phyloP scores from a whole-genome alignment of 805 yeast species.

The Diddensiella santjacobensis region DNA sequence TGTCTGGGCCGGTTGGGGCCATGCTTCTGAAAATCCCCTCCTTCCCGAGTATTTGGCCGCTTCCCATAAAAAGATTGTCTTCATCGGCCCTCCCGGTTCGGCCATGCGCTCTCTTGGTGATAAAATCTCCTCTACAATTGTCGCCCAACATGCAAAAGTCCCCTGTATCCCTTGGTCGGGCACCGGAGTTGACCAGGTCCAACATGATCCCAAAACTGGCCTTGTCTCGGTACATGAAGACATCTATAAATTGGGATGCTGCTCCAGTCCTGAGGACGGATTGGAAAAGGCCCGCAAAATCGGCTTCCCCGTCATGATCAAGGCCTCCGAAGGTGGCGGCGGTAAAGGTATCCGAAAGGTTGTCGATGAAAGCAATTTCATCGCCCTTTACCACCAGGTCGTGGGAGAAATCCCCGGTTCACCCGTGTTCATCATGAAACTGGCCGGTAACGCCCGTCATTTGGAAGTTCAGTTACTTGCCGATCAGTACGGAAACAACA shows the following conservation, averaged over 20 bases:
- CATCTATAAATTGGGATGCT: conserved; percentile 85
- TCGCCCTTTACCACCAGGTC: conserved; percentile 81
- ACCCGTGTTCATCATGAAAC: conserved; percentile 95
- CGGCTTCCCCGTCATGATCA: conserved; percentile 98
- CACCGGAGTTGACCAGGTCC: conserved; percentile 86
- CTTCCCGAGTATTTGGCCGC: conserved; percentile 92
- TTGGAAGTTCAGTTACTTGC: conserved; percentile 97
- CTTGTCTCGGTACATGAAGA: conserved; percentile 86
- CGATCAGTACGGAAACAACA: conserved; percentile 97
- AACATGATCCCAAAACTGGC: conserved; percentile 60
- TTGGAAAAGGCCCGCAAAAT: conserved; percentile 75
- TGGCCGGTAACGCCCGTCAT: conserved; percentile 97
- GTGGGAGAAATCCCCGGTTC: conserved; percentile 98
- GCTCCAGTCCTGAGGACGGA: conserved; percentile 83
- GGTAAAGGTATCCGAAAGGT: conserved; percentile 99
- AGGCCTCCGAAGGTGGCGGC: conserved; percentile 99
- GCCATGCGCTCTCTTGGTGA: conserved; percentile 99
- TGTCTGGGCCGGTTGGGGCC: conserved; percentile 99
- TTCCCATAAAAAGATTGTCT: conserved; percentile 84
- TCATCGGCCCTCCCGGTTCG: conserved; percentile 98
- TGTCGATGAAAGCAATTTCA: conserved; percentile 74
- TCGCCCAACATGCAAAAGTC: conserved; percentile 96
- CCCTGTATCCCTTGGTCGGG: conserved; percentile 99
- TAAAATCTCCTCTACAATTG: conserved; percentile 95
- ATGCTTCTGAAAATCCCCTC: conserved; percentile 96